Evolutionary conservation across 1,284 basidiomycete genomes (phyloP), one percentile per base, ranked within the genome.

Genomic region (Ceratobasidium sp.): DNA sequence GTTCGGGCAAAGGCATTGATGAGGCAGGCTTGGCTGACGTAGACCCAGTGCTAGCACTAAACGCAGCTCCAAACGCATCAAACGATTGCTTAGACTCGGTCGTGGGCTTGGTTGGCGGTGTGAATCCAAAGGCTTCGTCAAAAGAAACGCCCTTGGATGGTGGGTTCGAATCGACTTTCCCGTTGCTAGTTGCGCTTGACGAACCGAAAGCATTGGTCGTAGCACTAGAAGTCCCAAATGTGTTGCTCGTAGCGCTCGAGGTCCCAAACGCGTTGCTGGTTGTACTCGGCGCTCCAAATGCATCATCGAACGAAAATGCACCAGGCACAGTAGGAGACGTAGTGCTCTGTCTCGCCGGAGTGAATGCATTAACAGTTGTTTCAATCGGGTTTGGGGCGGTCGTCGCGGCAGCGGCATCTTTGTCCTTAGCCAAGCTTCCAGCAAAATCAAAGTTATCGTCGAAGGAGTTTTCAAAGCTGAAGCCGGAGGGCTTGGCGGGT

Each of bases 401-500:
- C 18, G 77, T 39, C 12, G 59, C 72, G 18, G 74, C 55, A 18
- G 75, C 57, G 12, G 75, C 52, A 16, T 5, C 79, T 72, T 77
- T 71, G 21, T 82, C 82, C 10, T 84, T 82, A 0, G 85, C 82
- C 2, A 86, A 83, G 55, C 87, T 83, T 41, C 58, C 41, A 1
- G 82, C 84, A 76, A 96, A 96, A 81, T 95, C 93, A 78, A 95
- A 94, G 75, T 92, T 91, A 77, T 94, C 93, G 41, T 95, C 93
- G 76, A 95, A 95, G n/a, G 84, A 45, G 39, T 69, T 69, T 57
- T 69, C 52, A 34, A 69, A 69, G n/a, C 74, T 74, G 2, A 78
- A 72, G 0, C 71, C 64, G 23, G 76, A 74, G 1, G 76, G 67
- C 10, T 67, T 61, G 26, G 41, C n/a, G 3, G 59, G 43, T 16